Evolutionary conservation across 306 rosid species (phyloP).

Genomic region (Dalbergia cultrata): DNA sequence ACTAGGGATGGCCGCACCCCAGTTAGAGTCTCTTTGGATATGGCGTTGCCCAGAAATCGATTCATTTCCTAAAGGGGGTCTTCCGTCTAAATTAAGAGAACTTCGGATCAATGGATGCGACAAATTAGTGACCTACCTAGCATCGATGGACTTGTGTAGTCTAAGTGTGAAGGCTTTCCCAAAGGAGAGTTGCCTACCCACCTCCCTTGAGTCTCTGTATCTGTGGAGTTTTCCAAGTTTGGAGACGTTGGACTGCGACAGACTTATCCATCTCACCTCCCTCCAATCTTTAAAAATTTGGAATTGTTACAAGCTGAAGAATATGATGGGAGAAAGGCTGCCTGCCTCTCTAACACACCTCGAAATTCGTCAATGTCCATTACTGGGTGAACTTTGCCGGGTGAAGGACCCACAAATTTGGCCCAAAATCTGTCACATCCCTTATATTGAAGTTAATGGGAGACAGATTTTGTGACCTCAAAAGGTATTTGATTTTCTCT

Average conservation of each 20-base stretch:
- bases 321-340: slow-evolving; percentile 16
- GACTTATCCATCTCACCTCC: slow-evolving; percentile 33
- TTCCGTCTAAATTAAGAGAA: neutral
- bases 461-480: no score
- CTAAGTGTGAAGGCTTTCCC: neutral
- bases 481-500: neutral
- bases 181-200: slow-evolving; percentile 2
- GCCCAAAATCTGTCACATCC: no score
- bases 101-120: neutral
- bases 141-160: neutral
- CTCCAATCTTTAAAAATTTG: neutral
- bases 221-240: neutral
- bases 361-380: neutral
- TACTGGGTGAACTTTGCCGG: neutral
- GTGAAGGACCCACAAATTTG: neutral
- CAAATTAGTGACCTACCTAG: neutral
- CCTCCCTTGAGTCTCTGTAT: neutral
- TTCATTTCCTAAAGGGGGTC: neutral
- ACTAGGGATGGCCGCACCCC: neutral
- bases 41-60: neutral
- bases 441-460: no score
- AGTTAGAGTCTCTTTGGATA: neutral
- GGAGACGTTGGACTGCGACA: slow-evolving; percentile 20
- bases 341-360: neutral
- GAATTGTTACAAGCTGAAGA: neutral